Evolutionary conservation across 441 rosid species (phyloP).

Genomic region (Jatropha multifida): DNA sequence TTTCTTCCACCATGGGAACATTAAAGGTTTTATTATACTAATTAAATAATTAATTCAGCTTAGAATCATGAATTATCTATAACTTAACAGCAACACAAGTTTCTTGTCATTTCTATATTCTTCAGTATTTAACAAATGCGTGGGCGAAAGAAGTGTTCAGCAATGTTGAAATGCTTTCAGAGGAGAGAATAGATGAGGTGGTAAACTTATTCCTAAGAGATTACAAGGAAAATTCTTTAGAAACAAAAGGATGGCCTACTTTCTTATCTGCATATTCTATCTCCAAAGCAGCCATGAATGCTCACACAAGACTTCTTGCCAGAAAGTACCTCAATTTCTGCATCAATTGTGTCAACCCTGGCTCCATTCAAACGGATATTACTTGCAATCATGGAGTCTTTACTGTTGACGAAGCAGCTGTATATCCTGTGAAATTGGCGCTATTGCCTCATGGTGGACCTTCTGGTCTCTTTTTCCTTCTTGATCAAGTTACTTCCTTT

Average conservation of each 20-base stretch:
- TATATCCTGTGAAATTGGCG: constrained; percentile 23
- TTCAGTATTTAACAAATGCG: constrained; percentile 16
- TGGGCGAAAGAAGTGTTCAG: constrained; percentile 26
- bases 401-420: constrained; percentile 36
- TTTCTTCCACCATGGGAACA: constrained; percentile 35
- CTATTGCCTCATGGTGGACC: constrained; percentile 29
- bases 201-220: constrained; percentile 25
- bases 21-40: constrained; percentile 25
- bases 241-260: constrained; percentile 21
- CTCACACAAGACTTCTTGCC: constrained; percentile 30
- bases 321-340: constrained; percentile 25
- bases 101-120: background rate
- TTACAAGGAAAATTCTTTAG: constrained; percentile 28
- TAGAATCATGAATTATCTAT: background rate
- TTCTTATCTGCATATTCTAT: constrained; percentile 20
- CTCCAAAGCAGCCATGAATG: constrained; percentile 34
- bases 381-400: constrained; percentile 24
- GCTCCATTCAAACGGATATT: constrained; percentile 26
- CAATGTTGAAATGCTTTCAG: constrained; percentile 24
- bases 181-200: constrained; percentile 34
- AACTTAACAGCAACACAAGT: background rate
- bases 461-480: constrained; percentile 31
- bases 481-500: constrained; percentile 20
- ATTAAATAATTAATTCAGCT: background rate
- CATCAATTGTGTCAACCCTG: constrained; percentile 36